Evolutionary conservation across 1,284 basidiomycete genomes (phyloP).

Genomic region (Marasmius oreades): DNA sequence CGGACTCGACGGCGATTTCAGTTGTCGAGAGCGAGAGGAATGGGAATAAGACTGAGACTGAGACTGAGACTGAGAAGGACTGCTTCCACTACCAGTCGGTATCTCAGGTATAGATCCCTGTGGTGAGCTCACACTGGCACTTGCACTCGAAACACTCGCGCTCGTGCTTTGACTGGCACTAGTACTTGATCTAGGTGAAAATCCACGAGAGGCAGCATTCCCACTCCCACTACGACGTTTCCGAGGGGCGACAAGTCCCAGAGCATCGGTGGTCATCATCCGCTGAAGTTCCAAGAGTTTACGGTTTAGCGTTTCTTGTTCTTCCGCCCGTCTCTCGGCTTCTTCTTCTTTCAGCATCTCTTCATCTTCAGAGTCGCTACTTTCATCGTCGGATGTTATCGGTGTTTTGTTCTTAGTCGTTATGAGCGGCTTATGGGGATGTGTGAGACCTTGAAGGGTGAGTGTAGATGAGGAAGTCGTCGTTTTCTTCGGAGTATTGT

Average conservation of each 20-base stretch:
- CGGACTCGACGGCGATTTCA: slow-evolving; percentile 56
- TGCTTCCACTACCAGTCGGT: slow-evolving; percentile 57
- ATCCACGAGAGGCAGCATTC: slow-evolving; percentile 42
- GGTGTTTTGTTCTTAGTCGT: slow-evolving; percentile 41
- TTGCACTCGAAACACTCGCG: too few species aligned
- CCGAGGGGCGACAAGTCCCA: slow-evolving; percentile 63
- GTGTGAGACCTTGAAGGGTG: slow-evolving; percentile 56
- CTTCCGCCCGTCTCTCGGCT: slow-evolving; percentile 59
- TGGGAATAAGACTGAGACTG: too few species aligned
- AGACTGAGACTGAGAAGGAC: slow-evolving; percentile 36
- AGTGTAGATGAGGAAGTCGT: slow-evolving; percentile 60
- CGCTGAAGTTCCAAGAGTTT: slow-evolving; percentile 64
- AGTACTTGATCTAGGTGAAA: slow-evolving; percentile 39
- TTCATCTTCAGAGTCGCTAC: slow-evolving; percentile 56
- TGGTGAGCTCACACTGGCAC: slow-evolving; percentile 55
- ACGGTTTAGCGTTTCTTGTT: slow-evolving; percentile 58
- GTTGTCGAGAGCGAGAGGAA: too few species aligned
- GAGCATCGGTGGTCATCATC: slow-evolving; percentile 66
- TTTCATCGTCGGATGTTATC: slow-evolving; percentile 45
- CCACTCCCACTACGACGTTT: slow-evolving; percentile 30
- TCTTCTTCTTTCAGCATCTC: slow-evolving; percentile 61
- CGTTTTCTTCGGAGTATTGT: slow-evolving; percentile 36
- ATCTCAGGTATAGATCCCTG: slow-evolving; percentile 76
- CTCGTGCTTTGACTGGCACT: slow-evolving; percentile 71
- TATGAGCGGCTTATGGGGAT: slow-evolving; percentile 27